Conservation (phyloP, 257 asterid species). For the Solanum verrucosum region DNA sequence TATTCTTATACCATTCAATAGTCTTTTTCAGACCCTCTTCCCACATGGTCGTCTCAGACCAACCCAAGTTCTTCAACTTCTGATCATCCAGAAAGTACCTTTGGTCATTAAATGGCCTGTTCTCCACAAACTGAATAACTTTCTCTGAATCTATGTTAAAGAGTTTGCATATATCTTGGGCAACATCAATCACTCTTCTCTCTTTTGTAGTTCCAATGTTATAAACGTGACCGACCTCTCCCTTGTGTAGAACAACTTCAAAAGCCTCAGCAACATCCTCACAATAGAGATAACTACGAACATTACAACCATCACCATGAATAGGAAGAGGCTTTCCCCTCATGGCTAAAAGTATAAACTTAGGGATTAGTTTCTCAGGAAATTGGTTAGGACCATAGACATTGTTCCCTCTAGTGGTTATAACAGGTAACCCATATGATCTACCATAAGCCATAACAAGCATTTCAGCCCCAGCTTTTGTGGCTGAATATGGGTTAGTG, state of each 20-base stretch:
- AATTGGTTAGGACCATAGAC: constrained; percentile 19
- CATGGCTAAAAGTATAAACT: constrained; percentile 17
- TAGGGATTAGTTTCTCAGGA: constrained; percentile 15
- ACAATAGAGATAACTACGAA: constrained; percentile 16
- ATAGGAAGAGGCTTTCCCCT: constrained; percentile 11
- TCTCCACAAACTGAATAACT: constrained; percentile 8
- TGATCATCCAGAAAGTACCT: constrained; percentile 18
- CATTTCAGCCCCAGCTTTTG: constrained; percentile 19
- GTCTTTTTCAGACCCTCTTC: constrained; percentile 15
- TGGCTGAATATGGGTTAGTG: constrained; percentile 18
- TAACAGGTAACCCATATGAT: constrained; percentile 16
- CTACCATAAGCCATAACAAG: constrained; percentile 20
- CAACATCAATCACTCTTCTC: constrained; percentile 17
- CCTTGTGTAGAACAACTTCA: constrained; percentile 9
- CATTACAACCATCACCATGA: constrained; percentile 16
- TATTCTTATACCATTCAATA: constrained; percentile 12
- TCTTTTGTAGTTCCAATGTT: constrained; percentile 16
- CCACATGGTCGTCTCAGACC: constrained; percentile 10
- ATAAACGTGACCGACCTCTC: constrained; percentile 15
- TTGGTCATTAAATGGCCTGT: constrained; percentile 16
- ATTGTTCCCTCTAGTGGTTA: constrained; percentile 17
- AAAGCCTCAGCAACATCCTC: constrained; percentile 22
- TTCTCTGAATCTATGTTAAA: constrained; percentile 5
- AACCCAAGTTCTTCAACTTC: constrained; percentile 14
- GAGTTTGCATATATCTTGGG: constrained; percentile 11